Percentiles rank a stretch among this genome's conserved stretches.
Evolutionary conservation across 306 rosid genomes (phyloP).

Genomic region (Carpinus fangiana): DNA sequence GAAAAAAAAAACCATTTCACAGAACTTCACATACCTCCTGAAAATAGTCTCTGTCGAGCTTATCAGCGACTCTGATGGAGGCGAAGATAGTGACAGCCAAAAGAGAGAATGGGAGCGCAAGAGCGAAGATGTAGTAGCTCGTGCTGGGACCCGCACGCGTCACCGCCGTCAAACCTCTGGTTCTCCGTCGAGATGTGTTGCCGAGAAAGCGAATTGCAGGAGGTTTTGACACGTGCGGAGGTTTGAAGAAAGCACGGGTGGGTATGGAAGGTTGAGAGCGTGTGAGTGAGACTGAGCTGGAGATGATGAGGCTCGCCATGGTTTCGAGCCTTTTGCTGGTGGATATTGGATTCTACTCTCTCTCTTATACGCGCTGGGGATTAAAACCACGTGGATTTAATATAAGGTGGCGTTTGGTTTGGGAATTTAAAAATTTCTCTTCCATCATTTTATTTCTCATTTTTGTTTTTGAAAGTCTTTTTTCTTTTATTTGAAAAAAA

Average conservation of each 20-base stretch:
- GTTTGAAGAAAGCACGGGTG: slow-evolving; percentile 2
- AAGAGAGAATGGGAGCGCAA: slow-evolving; percentile 11
- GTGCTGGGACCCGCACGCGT: slow-evolving; percentile 10
- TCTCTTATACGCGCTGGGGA: background rate
- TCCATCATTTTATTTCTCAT: too few relatives aligned
- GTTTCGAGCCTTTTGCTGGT: background rate
- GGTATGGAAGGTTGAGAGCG: background rate
- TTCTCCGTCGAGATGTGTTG: background rate
- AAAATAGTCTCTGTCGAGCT: background rate
- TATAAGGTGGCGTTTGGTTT: too few relatives aligned
- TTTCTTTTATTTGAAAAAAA: too few relatives aligned
- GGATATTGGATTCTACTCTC: background rate
- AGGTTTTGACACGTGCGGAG: background rate
- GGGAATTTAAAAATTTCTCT: too few relatives aligned
- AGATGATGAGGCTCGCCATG: slow-evolving; percentile 57
- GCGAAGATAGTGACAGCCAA: slow-evolving; percentile 5
- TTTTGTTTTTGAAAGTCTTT: too few relatives aligned
- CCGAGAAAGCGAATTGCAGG: background rate
- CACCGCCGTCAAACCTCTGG: slow-evolving; percentile 11
- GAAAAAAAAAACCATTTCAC: background rate
- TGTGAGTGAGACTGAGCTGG: slow-evolving; percentile 17
- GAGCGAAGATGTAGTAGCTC: background rate
- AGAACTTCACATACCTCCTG: background rate
- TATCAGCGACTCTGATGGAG: slow-evolving; percentile 4
- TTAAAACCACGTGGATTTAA: too few relatives aligned